phyloP scores from a whole-genome alignment of 768 basidiomycete species.

The Lactarius trivialis region DNA sequence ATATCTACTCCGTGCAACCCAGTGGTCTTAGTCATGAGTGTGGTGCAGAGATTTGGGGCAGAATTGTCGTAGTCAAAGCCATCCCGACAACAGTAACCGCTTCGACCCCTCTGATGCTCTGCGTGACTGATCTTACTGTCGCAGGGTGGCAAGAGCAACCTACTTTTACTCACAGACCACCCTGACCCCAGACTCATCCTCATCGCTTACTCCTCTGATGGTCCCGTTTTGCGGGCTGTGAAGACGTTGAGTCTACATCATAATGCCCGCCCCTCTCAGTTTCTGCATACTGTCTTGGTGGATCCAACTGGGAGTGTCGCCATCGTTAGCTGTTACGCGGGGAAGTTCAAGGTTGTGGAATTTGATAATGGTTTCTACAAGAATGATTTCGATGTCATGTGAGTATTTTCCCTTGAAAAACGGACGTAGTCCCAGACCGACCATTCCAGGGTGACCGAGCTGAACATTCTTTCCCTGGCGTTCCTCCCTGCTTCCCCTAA shows the following conservation, averaged over 20 bases:
- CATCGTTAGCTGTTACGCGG: conserved; percentile 58
- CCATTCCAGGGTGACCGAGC: conserved; percentile 49
- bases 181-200: conserved; percentile 69
- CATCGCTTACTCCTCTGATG: conserved; percentile 40
- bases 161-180: conserved; percentile 68
- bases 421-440: not conserved
- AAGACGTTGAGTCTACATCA: conserved; percentile 49
- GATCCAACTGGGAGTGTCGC: conserved; percentile 55
- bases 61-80: conserved; percentile 48
- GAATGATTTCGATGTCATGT: conserved; percentile 62
- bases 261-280: conserved; percentile 57
- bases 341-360: conserved; percentile 59
- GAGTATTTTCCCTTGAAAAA: conserved; percentile 27
- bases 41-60: conserved; percentile 62
- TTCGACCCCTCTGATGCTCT: not conserved
- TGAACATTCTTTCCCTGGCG: conserved; percentile 60
- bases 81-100: conserved; percentile 49
- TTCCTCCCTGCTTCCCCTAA: conserved; percentile 47
- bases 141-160: conserved; percentile 33
- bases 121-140: not conserved
- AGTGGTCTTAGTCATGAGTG: conserved; percentile 58
- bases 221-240: conserved; percentile 34
- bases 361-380: conserved; percentile 49
- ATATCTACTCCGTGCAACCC: conserved; percentile 58
- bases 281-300: conserved; percentile 62